A percentile compares a stretch with the other conserved stretches of the same genome.
Conservation (phyloP, 2,329 filamentous ascomycete species). For the Capronia americana region DNA sequence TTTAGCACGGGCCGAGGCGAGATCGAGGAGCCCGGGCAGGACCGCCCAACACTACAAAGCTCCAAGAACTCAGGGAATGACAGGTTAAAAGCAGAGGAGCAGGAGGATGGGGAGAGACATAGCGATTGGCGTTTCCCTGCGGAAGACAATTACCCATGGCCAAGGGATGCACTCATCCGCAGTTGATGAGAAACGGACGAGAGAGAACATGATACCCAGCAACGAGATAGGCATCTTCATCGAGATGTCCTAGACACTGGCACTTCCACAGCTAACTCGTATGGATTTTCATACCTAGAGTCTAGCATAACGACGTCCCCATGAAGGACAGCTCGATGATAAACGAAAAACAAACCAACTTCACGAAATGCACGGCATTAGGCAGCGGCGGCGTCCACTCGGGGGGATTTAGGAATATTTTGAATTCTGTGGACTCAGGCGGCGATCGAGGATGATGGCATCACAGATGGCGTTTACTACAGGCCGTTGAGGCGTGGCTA, state of each 20-base stretch:
- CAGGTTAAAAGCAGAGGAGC: not conserved
- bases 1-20: not conserved
- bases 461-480: not conserved
- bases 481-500: not conserved
- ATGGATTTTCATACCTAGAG: not conserved
- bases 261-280: not conserved
- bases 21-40: not conserved
- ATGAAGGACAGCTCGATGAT: not conserved
- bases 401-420: not conserved
- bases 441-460: not conserved
- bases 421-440: not conserved
- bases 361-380: not conserved
- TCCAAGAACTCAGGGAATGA: not conserved
- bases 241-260: not conserved
- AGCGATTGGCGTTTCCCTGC: not conserved
- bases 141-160: not conserved
- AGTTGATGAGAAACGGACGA: not conserved
- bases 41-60: not conserved
- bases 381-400: not conserved
- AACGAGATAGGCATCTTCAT: not conserved
- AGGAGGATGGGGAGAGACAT: not conserved
- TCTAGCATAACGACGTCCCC: not conserved
- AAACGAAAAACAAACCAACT: not conserved
- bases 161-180: not conserved
- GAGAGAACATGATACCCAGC: not conserved